Base-by-base conservation (phyloP, 768 basidiomycete genomes). In the Calocybe cyanea region DNA sequence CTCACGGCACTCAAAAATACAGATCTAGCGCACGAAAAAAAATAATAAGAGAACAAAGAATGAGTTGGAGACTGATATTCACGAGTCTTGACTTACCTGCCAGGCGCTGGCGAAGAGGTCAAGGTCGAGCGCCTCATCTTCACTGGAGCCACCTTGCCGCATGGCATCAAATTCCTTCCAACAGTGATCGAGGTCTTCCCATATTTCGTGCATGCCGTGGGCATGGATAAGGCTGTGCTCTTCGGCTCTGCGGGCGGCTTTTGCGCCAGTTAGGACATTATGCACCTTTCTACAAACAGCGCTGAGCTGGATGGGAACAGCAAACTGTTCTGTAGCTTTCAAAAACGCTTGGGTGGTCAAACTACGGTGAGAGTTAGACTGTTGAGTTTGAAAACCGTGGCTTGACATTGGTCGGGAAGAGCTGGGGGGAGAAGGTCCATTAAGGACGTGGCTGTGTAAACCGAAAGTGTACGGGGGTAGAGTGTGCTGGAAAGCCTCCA, bases 1-100 rank as follows among this genome's bases (percentile, higher is more conserved):
- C 85, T 72, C 62, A 86, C 84, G 77, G 62, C 87, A 91, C 64
- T 94, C 90, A 54, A 95, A 95, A 51, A 94, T 83, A 65, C 89
- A 92, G 44, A 92, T 87, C 82, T 88, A 18, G 8, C 10, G 18
- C 58, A 41, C 56, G 54, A 36, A 45, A 42, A 46, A 50, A 54
- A 49, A 34, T 50, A 48, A 39, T 52, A 23, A 53, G 49, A 5
- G 7, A 5, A 35, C 13, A n/a, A 5, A 7, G 5, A 7, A 35
- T 35, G 34, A 6, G 31, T 32, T 54, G 38, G 43, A 35, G 39
- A 41, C 35, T 41, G 23, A 28, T 42, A 41, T 32, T 37, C 19
- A 24, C 42, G 38, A 46, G 45, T 17, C 35, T 43, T 28, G n/a
- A 65, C 78, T 53, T 58, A 92, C 85, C 77, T 89, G 86, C 92